phyloP scores from a whole-genome alignment of 306 rosid genomes.

The Corylus heterophylla region DNA sequence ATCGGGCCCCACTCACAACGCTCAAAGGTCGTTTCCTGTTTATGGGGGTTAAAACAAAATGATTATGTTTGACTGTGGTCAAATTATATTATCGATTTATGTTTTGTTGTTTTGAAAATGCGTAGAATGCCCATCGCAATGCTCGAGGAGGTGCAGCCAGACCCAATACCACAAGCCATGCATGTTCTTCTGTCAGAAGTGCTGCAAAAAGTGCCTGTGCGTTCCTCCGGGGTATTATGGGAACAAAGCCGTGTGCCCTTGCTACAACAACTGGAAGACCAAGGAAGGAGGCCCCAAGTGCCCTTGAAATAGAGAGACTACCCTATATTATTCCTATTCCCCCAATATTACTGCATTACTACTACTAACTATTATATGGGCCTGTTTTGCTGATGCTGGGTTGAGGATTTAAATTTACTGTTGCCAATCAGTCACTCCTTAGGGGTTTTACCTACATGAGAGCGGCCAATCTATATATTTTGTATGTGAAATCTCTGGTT shows the following conservation, averaged over 20 bases:
- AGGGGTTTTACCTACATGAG: conserved; percentile 20
- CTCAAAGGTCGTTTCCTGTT: no score
- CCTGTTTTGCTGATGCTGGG: conserved; percentile 2
- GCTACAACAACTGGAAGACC: conserved; percentile 98
- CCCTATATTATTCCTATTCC: no score
- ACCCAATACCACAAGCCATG: conserved; percentile 90
- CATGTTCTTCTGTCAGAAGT: conserved; percentile 85
- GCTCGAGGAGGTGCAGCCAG: conserved; percentile 64
- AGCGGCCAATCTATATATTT: conserved; percentile 13
- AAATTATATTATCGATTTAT: no score
- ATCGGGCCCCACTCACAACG: no score
- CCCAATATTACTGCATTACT: neutral
- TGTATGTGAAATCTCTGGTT: conserved; percentile 1
- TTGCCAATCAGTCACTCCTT: conserved; percentile 20
- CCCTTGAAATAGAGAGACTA: conserved; percentile 40
- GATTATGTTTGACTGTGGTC: neutral
- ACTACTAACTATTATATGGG: neutral
- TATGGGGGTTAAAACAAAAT: neutral
- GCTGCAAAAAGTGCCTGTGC: conserved; percentile 79
- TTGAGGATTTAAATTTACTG: neutral
- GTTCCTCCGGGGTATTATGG: conserved; percentile 95
- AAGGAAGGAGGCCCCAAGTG: conserved; percentile 86
- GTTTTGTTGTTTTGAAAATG: conserved; percentile 15
- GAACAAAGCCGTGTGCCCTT: conserved; percentile 82
- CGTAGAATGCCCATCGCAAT: conserved; percentile 79